These are phyloP conservation scores for Dothiorella sarmentorum DNA, from an alignment of 2,329 filamentous ascomycete genomes.

Conservation along the genomic window DNA sequence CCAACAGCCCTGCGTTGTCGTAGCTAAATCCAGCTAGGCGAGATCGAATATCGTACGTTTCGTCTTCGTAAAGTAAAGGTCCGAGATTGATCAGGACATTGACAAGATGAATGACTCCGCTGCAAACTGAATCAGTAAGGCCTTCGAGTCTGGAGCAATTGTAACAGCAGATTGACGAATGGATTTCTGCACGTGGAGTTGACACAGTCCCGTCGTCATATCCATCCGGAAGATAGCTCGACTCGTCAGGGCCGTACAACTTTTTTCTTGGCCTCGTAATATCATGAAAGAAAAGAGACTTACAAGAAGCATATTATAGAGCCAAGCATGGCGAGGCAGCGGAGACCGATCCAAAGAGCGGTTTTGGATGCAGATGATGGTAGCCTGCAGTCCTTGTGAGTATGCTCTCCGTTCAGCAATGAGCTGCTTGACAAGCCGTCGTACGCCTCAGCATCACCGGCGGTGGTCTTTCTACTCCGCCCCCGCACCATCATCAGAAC, in stretches of 20 bases:
- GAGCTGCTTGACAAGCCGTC: slow-evolving; percentile 2
- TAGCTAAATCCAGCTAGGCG: slow-evolving; percentile 43
- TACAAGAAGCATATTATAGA: slow-evolving; percentile 33
- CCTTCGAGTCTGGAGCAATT: no score
- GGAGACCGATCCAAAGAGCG: slow-evolving; percentile 20
- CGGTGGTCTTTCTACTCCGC: slow-evolving; percentile 20
- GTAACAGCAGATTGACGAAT: no score
- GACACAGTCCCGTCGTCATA: no score
- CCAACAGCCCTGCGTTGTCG: slow-evolving; percentile 30
- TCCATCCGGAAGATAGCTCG: no score
- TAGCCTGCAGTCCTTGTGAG: background rate
- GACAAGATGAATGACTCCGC: slow-evolving; percentile 42
- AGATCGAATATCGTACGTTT: slow-evolving; percentile 32
- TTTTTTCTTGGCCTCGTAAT: no score
- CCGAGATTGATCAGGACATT: slow-evolving; percentile 39
- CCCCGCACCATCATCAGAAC: slow-evolving; percentile 30
- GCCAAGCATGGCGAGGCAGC: slow-evolving; percentile 24
- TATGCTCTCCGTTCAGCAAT: background rate
- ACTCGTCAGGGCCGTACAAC: no score
- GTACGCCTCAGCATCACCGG: background rate
- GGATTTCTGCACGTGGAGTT: no score
- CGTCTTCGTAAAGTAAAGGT: slow-evolving; percentile 36
- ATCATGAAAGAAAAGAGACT: slow-evolving; percentile 20
- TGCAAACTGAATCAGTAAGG: slow-evolving; percentile 21
- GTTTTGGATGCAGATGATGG: background rate